These are phyloP conservation scores for Alternaria sp. DNA, from an alignment of 2,329 filamentous ascomycete genomes.

Conservation along the genomic window DNA sequence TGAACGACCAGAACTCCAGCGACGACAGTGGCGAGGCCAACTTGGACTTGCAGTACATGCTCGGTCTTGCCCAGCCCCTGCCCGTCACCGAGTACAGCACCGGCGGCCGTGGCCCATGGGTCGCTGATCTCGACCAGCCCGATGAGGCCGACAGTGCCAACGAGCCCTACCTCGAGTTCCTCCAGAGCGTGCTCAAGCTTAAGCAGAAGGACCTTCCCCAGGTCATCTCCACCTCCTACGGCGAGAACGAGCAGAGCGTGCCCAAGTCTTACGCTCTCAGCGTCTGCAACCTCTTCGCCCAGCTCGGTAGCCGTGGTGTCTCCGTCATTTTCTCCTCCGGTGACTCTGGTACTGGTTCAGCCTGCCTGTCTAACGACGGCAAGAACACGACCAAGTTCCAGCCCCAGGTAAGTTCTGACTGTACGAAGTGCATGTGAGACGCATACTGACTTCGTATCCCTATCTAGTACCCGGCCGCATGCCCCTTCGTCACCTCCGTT, in stretches of 20 bases:
- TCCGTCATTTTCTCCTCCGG: conserved; percentile 67
- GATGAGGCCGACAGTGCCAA: conserved; percentile 58
- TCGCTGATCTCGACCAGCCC: conserved; percentile 56
- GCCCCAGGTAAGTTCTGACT: conserved; percentile 48
- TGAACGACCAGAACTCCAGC: conserved; percentile 30
- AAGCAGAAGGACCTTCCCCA: conserved; percentile 61
- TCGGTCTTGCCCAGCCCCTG: conserved; percentile 61
- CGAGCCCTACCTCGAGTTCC: conserved; percentile 70
- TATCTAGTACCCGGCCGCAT: conserved; percentile 64
- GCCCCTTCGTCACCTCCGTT: conserved; percentile 71
- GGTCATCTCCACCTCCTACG: conserved; percentile 70
- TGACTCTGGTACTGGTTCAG: conserved; percentile 62
- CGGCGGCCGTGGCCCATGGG: conserved; percentile 61
- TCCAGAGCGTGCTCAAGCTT: conserved; percentile 63
- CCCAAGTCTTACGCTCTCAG: conserved; percentile 66
- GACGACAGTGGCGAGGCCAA: conserved; percentile 61
- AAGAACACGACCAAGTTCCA: conserved; percentile 62
- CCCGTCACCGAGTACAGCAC: conserved; percentile 65
- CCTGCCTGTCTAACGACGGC: conserved; percentile 66
- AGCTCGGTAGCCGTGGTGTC: conserved; percentile 70
- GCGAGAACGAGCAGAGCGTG: conserved; percentile 69
- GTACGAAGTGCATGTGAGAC: background rate
- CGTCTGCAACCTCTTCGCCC: conserved; percentile 68
- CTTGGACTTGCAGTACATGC: conserved; percentile 67
- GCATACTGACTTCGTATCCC: background rate